phyloP scores from a whole-genome alignment of 306 rosid genomes.

The Vicia faba region DNA sequence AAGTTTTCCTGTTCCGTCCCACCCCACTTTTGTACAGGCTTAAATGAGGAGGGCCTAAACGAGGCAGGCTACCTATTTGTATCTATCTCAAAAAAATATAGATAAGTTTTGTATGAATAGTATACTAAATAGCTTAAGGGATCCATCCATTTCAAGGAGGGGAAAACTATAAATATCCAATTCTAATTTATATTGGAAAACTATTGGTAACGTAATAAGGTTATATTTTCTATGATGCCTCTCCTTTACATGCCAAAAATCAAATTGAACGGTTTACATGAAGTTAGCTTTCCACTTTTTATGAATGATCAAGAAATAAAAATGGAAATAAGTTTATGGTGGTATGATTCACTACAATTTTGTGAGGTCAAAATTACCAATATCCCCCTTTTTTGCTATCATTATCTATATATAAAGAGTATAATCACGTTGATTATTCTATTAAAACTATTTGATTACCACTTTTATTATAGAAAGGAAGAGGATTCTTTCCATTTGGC shows the following conservation, averaged over 20 bases:
- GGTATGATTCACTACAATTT: not conserved
- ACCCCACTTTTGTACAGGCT: too few species aligned
- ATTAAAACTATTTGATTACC: not conserved
- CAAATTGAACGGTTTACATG: constrained; percentile 8
- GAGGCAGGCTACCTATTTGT: too few species aligned
- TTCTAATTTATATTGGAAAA: not conserved
- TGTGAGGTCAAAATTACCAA: not conserved
- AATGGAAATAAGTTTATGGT: not conserved
- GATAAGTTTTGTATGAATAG: not conserved
- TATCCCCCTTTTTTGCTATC: not conserved
- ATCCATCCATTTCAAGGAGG: not conserved
- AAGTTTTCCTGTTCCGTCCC: too few species aligned
- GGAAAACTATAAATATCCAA: not conserved
- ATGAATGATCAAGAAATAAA: not conserved
- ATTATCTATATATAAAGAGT: not conserved
- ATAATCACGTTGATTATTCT: not conserved
- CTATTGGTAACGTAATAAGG: not conserved
- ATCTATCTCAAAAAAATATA: not conserved
- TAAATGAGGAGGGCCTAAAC: too few species aligned
- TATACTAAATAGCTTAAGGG: not conserved
- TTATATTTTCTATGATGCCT: not conserved
- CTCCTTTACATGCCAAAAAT: not conserved
- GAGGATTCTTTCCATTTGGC: too few species aligned
- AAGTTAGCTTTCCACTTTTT: not conserved
- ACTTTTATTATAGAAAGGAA: not conserved